Percentiles rank a stretch among this genome's conserved stretches.
Conservation (phyloP, 1,284 basidiomycete species). For the Inonotus obliquus region DNA sequence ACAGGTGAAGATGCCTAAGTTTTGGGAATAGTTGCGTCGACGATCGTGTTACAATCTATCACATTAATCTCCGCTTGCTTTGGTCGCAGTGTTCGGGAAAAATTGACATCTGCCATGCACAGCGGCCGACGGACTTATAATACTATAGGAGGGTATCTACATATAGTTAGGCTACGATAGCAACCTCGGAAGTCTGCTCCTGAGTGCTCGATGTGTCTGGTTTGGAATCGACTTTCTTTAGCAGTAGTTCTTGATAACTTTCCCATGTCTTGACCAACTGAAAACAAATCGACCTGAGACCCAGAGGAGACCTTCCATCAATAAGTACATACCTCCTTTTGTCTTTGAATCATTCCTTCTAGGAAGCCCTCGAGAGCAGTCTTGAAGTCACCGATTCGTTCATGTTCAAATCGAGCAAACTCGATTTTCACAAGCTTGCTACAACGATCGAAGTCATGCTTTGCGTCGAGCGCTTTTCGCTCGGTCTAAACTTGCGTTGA, state of each 20-base stretch:
- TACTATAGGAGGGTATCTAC: no score
- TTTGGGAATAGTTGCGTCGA: slow-evolving; percentile 57
- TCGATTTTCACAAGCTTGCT: slow-evolving; percentile 88
- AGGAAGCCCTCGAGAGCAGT: slow-evolving; percentile 70
- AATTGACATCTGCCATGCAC: no score
- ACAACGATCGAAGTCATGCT: slow-evolving; percentile 84
- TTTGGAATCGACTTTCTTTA: slow-evolving; percentile 36
- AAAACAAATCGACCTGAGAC: background rate
- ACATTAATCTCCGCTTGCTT: no score
- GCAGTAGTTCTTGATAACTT: slow-evolving; percentile 60
- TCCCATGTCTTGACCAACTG: slow-evolving; percentile 72
- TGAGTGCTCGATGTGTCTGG: background rate
- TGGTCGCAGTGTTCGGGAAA: no score
- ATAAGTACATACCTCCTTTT: slow-evolving; percentile 61
- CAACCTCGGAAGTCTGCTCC: background rate
- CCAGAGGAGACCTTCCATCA: slow-evolving; percentile 11
- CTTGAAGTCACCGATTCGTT: slow-evolving; percentile 89
- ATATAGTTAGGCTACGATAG: background rate
- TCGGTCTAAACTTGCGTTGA: slow-evolving; percentile 62
- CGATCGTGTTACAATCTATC: no score
- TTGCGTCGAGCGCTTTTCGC: slow-evolving; percentile 72
- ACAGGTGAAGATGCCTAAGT: slow-evolving; percentile 60
- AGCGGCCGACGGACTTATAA: no score
- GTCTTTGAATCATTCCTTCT: slow-evolving; percentile 76
- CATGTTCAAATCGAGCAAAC: slow-evolving; percentile 90